Evolutionary conservation across 1,139 yeast genomes (phyloP).

Genomic region (Wickerhamomyces sp.): DNA sequence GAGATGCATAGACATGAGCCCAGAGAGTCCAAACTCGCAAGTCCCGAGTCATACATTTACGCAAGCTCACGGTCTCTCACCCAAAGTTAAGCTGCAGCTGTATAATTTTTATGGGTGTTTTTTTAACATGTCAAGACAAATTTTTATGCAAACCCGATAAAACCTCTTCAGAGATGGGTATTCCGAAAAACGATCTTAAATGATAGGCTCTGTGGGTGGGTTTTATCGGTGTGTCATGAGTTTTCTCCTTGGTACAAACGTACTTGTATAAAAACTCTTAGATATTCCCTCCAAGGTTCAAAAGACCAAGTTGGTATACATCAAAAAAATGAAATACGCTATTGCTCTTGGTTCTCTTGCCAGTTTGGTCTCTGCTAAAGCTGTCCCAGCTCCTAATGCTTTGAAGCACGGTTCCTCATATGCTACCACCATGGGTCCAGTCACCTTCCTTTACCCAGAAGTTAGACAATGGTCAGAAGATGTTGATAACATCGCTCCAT

Average conservation of each 20-base stretch:
- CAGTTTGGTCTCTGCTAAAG: conserved; percentile 16
- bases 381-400: conserved; percentile 15
- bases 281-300: neutral
- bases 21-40: no score
- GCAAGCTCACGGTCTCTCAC: no score
- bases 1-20: no score
- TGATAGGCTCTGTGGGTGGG: neutral
- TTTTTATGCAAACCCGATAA: neutral
- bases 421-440: conserved; percentile 38
- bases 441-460: conserved; percentile 36
- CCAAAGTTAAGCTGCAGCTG: no score
- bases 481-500: conserved; percentile 37
- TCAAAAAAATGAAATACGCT: neutral
- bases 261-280: neutral
- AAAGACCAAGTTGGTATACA: neutral
- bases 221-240: neutral
- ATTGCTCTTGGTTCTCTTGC: conserved; percentile 16
- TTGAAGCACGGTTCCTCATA: conserved; percentile 25
- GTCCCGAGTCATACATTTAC: no score
- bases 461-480: conserved; percentile 40
- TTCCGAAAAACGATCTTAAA: no score
- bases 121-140: neutral
- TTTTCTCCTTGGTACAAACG: neutral
- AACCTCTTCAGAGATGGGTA: neutral
- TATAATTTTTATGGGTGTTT: neutral